Base-by-base conservation (phyloP, 2,329 filamentous ascomycete genomes). In the Elsinoe fawcettii region DNA sequence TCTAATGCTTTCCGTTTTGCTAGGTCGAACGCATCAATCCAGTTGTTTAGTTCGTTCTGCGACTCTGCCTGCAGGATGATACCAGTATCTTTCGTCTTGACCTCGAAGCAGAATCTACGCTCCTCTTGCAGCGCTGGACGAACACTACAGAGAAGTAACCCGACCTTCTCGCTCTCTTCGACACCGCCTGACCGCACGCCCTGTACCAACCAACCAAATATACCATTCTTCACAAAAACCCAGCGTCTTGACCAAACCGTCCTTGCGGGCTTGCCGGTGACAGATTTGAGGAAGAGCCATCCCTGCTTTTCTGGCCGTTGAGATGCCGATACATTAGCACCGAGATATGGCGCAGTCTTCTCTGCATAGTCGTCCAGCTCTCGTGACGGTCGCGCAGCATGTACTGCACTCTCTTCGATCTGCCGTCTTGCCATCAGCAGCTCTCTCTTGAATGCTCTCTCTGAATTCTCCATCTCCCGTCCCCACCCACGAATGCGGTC, bases 181-280 rank as follows among this genome's bases (percentile, higher is more conserved):
- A 99, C 93, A 32, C 90, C 92, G 44, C 84, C 85, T 44, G 83
- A 85, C 59, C 91, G 84, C 0, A 83, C 77, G 2, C 88, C 88
- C 66, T 95, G 90, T 18, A 93, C 82, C 4, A 99, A 78, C 84
- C 90, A 97, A 20, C 93, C 93, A 71, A 99, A 97, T 58, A 97
- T 93, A 37, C 93, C 92, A 66, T 95, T 86, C 62, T 92, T 91
- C 64, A 96, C 86, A 70, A 96, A 97, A 67, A 93, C 96, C 93
- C 93, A 99, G 55, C 92, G 81, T 59, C 90, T 82, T 23, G 90
- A 81, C 93, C 93, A 99, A 39, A 83, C 81, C n/a, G 90, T 90
- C 60, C 92, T 80, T 12, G 90, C 88, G 0, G 92, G 92, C 70
- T 96, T 97, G 34, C 90, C 91, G 1, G 88, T 85, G 6, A 91